A percentile compares a stretch with the other conserved stretches of the same genome.
Evolutionary conservation across 1,284 basidiomycete genomes (phyloP).

Genomic region (Pseudozyma flocculosa): DNA sequence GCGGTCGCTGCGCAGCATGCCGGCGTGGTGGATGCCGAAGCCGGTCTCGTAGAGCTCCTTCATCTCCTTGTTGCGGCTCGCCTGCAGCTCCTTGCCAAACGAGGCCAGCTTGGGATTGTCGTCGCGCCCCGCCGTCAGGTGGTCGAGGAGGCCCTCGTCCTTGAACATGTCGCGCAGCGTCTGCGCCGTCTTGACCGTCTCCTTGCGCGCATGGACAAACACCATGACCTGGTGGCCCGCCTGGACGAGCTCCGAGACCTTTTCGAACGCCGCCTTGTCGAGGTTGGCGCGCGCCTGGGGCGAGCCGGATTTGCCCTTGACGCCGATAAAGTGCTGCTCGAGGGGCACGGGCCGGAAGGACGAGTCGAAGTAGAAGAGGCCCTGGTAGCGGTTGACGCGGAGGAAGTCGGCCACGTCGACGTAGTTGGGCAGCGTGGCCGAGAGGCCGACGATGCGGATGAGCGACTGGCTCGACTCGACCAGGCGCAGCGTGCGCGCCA

Average conservation of each 20-base stretch:
- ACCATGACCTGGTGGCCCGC: slow-evolving; percentile 92
- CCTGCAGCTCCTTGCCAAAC: slow-evolving; percentile 76
- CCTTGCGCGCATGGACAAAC: slow-evolving; percentile 97
- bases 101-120: slow-evolving; percentile 32
- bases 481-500: slow-evolving; percentile 89
- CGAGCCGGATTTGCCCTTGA: slow-evolving; percentile 86
- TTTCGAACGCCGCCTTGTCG: slow-evolving; percentile 86
- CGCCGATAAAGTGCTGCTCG: slow-evolving; percentile 95
- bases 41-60: slow-evolving; percentile 88
- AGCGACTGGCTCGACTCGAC: slow-evolving; percentile 94
- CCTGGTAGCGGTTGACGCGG: slow-evolving; percentile 80
- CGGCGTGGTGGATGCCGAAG: slow-evolving; percentile 96
- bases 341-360: slow-evolving; percentile 96
- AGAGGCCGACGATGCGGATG: slow-evolving; percentile 97
- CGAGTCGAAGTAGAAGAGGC: slow-evolving; percentile 98
- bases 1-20: slow-evolving; percentile 91
- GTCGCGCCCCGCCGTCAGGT: slow-evolving; percentile 63
- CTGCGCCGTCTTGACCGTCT: slow-evolving; percentile 90
- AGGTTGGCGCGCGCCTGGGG: slow-evolving; percentile 77
- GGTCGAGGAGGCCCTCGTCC: slow-evolving; percentile 71
- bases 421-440: slow-evolving; percentile 96
- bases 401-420: slow-evolving; percentile 95
- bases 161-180: slow-evolving; percentile 79
- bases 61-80: slow-evolving; percentile 93
- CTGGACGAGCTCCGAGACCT: slow-evolving; percentile 60